Evolutionary conservation across 2,329 filamentous ascomycete genomes (phyloP).

Genomic region (Aspergillus sp.): DNA sequence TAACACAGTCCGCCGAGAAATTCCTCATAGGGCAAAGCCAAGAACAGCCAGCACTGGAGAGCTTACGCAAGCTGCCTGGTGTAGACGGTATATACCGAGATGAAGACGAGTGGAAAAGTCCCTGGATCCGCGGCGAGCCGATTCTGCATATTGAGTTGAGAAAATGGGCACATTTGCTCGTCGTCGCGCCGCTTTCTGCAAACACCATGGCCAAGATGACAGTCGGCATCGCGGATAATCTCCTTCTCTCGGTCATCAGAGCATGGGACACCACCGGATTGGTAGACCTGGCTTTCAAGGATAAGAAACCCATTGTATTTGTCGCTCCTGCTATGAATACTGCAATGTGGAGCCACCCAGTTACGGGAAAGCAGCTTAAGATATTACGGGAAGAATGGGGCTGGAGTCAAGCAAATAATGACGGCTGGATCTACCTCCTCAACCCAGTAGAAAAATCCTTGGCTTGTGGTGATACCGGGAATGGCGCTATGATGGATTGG

Average conservation of each 20-base stretch:
- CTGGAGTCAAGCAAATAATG: slow-evolving; percentile 40
- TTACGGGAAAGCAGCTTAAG: slow-evolving; percentile 73
- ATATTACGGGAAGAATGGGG: slow-evolving; percentile 78
- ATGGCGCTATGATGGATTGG: slow-evolving; percentile 85
- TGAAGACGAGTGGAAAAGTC: slow-evolving; percentile 78
- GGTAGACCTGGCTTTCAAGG: slow-evolving; percentile 51
- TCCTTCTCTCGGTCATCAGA: slow-evolving; percentile 73
- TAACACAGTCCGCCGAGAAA: slow-evolving; percentile 72
- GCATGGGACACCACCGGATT: slow-evolving; percentile 83
- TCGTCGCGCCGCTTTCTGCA: slow-evolving; percentile 80
- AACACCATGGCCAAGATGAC: slow-evolving; percentile 86
- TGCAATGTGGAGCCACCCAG: slow-evolving; percentile 85
- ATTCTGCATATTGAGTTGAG: slow-evolving; percentile 92
- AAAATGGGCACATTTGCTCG: slow-evolving; percentile 77
- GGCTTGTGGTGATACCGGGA: slow-evolving; percentile 83
- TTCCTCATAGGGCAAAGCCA: slow-evolving; percentile 77
- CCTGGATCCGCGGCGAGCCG: slow-evolving; percentile 76
- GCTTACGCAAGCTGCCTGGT: slow-evolving; percentile 65
- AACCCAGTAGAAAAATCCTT: slow-evolving; percentile 74
- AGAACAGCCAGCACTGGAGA: slow-evolving; percentile 73
- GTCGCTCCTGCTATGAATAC: slow-evolving; percentile 88
- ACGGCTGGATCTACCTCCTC: slow-evolving; percentile 72
- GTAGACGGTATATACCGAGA: slow-evolving; percentile 84
- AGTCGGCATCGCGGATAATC: slow-evolving; percentile 75
- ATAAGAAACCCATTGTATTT: slow-evolving; percentile 66